These are phyloP conservation scores for Nepenthes mirabilis DNA, from an alignment of 148 eudicot species.

Conservation along the genomic window DNA sequence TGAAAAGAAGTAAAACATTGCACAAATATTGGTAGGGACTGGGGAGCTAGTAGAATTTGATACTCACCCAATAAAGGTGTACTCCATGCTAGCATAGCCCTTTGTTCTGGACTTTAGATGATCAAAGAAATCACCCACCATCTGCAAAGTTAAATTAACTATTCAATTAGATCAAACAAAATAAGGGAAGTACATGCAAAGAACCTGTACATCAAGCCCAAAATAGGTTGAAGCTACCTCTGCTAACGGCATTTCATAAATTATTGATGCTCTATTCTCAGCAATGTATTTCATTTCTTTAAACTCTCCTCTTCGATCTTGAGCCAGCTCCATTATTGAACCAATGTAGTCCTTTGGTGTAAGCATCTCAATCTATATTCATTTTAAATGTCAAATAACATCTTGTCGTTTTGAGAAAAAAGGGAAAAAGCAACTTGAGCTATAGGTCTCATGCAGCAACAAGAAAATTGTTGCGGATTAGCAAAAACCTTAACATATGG, in stretches of 20 bases:
- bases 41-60: neutral
- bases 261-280: slow-evolving; percentile 70
- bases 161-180: neutral
- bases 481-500: slow-evolving; percentile 75
- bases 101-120: slow-evolving; percentile 95
- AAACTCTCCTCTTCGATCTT: slow-evolving; percentile 89
- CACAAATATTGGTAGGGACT: neutral
- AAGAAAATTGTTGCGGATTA: neutral
- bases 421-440: neutral
- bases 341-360: slow-evolving; percentile 96
- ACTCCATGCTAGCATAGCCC: slow-evolving; percentile 99
- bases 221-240: slow-evolving; percentile 36
- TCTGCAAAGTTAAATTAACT: slow-evolving; percentile 27
- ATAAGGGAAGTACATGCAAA: slow-evolving; percentile 1
- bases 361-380: slow-evolving; percentile 76
- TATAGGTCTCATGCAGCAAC: neutral
- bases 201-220: slow-evolving; percentile 1
- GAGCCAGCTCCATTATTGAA: slow-evolving; percentile 93
- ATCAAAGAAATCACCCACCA: slow-evolving; percentile 99
- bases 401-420: neutral
- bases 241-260: slow-evolving; percentile 75
- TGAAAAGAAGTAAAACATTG: too few species aligned
- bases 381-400: neutral
- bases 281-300: slow-evolving; percentile 91
- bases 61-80: slow-evolving; percentile 59